Evolutionary conservation across 331 rosid species (phyloP).

Genomic region (Cydonia oblonga): DNA sequence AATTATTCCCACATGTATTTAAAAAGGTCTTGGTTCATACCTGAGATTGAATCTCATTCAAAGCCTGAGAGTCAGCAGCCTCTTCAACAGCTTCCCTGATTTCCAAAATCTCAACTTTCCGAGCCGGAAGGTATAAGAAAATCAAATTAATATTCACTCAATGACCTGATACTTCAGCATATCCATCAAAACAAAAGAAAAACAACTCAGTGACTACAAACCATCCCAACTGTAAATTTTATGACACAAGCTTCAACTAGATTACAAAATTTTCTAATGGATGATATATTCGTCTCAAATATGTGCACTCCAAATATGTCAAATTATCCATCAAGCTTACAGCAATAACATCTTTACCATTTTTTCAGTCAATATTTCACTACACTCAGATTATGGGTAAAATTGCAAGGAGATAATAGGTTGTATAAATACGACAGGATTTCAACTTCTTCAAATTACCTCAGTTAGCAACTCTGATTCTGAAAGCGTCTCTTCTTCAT

Average conservation of each 20-base stretch:
- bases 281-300: neutral
- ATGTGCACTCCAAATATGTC: neutral
- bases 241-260: neutral
- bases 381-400: neutral
- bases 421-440: neutral
- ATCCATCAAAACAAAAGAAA: neutral
- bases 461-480: slow-evolving; percentile 60
- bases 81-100: slow-evolving; percentile 92
- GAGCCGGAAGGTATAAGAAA: neutral
- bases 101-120: slow-evolving; percentile 68
- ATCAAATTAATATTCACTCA: neutral
- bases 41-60: slow-evolving; percentile 54
- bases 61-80: slow-evolving; percentile 47
- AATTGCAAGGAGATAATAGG: neutral
- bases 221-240: neutral
- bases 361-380: neutral
- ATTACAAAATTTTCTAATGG: neutral
- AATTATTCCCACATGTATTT: neutral
- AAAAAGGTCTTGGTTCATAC: slow-evolving; percentile 19
- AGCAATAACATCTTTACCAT: neutral
- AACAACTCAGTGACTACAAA: neutral
- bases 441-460: slow-evolving; percentile 32
- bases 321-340: neutral
- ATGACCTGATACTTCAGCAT: neutral
- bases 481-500: slow-evolving; percentile 80